A percentile compares a stretch with the other conserved stretches of the same genome.
Evolutionary conservation across 139 green algal species (phyloP).

Genomic region (Protoeuglena noctilucae): DNA sequence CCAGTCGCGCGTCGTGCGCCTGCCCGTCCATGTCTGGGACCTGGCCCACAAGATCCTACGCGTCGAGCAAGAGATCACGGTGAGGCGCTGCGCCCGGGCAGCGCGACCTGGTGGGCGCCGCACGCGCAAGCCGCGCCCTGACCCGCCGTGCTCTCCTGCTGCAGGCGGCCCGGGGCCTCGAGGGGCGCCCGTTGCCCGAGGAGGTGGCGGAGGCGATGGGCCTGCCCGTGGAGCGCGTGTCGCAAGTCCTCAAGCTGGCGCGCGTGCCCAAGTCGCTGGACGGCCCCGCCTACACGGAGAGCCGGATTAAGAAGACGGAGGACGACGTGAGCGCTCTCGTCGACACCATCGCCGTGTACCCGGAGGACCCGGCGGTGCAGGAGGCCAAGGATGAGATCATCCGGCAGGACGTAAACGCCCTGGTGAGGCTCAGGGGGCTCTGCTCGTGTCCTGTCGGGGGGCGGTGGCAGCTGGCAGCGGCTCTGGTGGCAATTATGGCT

Average conservation of each 20-base stretch:
- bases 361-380: not conserved
- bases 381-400: not conserved
- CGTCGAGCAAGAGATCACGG: conserved; percentile 9
- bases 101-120: no score
- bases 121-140: no score
- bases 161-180: conserved; percentile 7
- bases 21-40: conserved; percentile 64
- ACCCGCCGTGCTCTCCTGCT: conserved; percentile 1
- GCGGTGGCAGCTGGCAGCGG: no score
- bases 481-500: no score
- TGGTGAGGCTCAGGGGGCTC: no score
- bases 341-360: conserved; percentile 3
- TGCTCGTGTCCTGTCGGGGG: no score
- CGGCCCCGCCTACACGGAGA: not conserved
- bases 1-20: conserved; percentile 35
- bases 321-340: not conserved
- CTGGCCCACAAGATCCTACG: not conserved
- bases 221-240: not conserved
- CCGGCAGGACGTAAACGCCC: conserved; percentile 42
- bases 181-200: conserved; percentile 12
- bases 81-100: no score
- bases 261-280: not conserved
- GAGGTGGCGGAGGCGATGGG: conserved; percentile 15
- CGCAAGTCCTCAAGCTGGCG: not conserved
- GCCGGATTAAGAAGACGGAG: not conserved